Percentiles rank a stretch among this genome's conserved stretches.
Conservation (phyloP, 148 eudicot species). For the Fallopia convolvulus region DNA sequence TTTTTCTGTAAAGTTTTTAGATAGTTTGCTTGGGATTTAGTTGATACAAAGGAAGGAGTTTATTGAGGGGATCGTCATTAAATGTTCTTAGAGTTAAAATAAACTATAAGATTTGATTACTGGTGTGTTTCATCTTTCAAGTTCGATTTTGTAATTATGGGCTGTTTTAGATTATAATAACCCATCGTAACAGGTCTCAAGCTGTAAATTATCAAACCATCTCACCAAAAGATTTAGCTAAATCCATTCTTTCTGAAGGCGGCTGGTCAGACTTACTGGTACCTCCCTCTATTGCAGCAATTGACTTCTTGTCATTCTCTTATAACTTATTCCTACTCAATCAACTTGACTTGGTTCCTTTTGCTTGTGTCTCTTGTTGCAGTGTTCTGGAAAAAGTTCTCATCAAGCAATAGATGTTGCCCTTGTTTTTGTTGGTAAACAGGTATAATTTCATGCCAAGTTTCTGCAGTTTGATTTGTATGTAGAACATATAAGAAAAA, state of each 20-base stretch:
- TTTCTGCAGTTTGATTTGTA: not conserved
- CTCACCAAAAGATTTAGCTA: constrained; percentile 64
- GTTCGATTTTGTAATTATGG: not conserved
- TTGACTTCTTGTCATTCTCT: not conserved
- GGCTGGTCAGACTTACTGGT: constrained; percentile 90
- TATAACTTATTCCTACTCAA: not conserved
- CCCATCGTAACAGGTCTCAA: constrained; percentile 23
- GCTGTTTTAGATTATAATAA: not conserved
- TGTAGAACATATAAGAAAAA: not conserved
- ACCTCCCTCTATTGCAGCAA: constrained; percentile 8
- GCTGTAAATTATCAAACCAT: constrained; percentile 73
- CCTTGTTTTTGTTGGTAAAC: constrained; percentile 70
- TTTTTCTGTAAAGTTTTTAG: not conserved
- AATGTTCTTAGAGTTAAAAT: not conserved
- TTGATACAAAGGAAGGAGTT: not conserved
- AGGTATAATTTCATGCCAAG: constrained; percentile 33
- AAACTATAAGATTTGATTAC: not conserved
- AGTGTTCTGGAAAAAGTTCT: constrained; percentile 56
- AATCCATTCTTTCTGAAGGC: constrained; percentile 63
- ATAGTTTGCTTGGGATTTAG: not conserved
- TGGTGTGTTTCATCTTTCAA: not conserved
- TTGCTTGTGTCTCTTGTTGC: constrained; percentile 16
- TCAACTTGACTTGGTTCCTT: not conserved
- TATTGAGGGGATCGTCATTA: not conserved
- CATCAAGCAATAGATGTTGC: constrained; percentile 50